Evolutionary conservation across 2,329 filamentous ascomycete species (phyloP), one percentile per base, ranked within the genome.

Genomic region (Aciculosporium take): DNA sequence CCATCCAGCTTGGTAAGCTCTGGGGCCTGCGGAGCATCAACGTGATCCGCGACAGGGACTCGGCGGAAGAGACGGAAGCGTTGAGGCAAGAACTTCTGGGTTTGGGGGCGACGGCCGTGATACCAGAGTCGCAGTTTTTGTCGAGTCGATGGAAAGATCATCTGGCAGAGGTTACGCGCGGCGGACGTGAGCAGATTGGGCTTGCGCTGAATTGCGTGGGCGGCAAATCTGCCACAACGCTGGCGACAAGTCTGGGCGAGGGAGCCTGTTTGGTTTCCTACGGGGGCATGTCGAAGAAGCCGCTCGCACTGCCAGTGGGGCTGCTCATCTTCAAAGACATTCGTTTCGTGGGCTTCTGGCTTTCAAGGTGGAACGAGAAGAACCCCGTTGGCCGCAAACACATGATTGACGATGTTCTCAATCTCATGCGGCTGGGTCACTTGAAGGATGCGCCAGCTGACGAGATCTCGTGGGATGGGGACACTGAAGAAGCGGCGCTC

Each of bases 21-120:
- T 96, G 88, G 89, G 89, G 89, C 0, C 73, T 91, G 54, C 81
- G 85, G 55, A 93, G 82, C 56, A 83, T 98, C 61, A 96, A 95
- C 57, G 71, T 98, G 20, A 71, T 98, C 31, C 76, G 91, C 10
- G 79, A 83, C 48, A 70, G 91, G 17, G 69, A 76, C 12, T 75
- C 73, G 1, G 56, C 65, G 0, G 74, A 74, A 37, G 80, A 76
- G 23, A 86, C 84, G 4, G 72, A 78, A 41, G 68, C 68, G 21
- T 58, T 79, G 24, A 67, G 63, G 48, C 55, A 61, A 38, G 75
- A 79, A 50, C 60, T 81, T 1, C 42, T 48, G 7, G 66, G 57
- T 4, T 65, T 80, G 2, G 76, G 76, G 44, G 74, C 73, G 18
- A 68, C 71, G 10, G 65, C 69, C 9, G 72, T 78, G 8, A 61